Evolutionary conservation across 306 rosid genomes (phyloP), one percentile per base, ranked within the genome.

Genomic region (Begonia peltatifolia): DNA sequence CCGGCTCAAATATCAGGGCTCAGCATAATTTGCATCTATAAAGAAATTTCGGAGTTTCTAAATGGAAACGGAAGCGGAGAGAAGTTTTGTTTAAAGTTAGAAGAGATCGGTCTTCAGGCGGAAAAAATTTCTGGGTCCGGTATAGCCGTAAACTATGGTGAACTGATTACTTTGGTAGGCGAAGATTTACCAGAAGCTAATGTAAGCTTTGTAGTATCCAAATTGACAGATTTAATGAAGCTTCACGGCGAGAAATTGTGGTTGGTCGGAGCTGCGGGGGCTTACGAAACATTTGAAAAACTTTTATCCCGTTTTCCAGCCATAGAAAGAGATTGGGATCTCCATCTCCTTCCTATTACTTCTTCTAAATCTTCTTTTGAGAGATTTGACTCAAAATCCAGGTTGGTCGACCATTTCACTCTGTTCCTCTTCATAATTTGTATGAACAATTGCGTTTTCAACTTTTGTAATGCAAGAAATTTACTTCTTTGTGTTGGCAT

Each of bases 251-350:
- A 68, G 54, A 92, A 74, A 52, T 9, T 92, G 23, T 83, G 99
- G 99, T 14, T 92, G 75, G 58, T 86, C 3, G 95, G 92, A 2
- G 77, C 71, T 49, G 85, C 77, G 1, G 87, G 72, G 57, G 74
- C 63, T 20, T 42, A 61, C 11, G 88, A 79, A 15, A 60, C 58
- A 0, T 78, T 76, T 50, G 56, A 61, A 9, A 86, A 79, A 83
- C 73, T 92, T 18, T 11, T 68, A n/a, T 63, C 62, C 44, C 47
- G 61, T 70, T 86, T 83, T 48, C 85, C 87, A 7, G 56, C 49
- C 4, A 59, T 79, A 11, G 84, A 79, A 47, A 86, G 68, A 51
- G 87, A 83, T 58, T 92, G 85, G 99, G 94, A 75, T 72, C 71
- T 92, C 64, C 79, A 79, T 63, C 56, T 72, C 4, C 65, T 92